phyloP scores from a whole-genome alignment of 1,284 basidiomycete species.

The Ustanciosporium gigantosporum region DNA sequence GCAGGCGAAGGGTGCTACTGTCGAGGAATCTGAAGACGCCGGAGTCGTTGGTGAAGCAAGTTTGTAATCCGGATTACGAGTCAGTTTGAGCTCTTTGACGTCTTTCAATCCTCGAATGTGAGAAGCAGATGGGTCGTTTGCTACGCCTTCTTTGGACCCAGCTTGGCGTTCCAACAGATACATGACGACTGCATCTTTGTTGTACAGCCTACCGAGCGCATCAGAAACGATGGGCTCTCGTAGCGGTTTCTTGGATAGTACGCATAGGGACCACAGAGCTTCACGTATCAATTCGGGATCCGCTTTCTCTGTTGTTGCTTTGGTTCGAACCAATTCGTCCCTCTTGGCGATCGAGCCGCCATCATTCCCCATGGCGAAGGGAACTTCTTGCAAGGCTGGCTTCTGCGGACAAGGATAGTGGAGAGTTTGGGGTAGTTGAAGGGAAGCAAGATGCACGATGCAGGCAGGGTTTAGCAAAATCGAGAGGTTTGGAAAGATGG shows the following conservation, averaged over 20 bases:
- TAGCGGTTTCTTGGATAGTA: conserved; percentile 44
- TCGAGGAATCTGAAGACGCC: conserved; percentile 2
- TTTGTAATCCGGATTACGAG: conserved; percentile 30
- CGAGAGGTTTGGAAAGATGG: too few species aligned
- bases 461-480: too few species aligned
- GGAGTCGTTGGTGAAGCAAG: conserved; percentile 11
- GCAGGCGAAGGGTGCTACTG: conserved; percentile 49
- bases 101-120: conserved; percentile 54
- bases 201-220: conserved; percentile 53
- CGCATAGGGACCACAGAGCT: conserved; percentile 51
- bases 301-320: conserved; percentile 18
- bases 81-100: conserved; percentile 38
- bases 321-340: conserved; percentile 53
- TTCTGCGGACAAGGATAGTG: too few species aligned
- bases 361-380: conserved; percentile 60
- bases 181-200: conserved; percentile 54
- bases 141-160: not conserved
- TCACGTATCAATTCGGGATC: conserved; percentile 44
- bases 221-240: conserved; percentile 48
- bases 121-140: too few species aligned
- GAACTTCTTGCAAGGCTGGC: too few species aligned
- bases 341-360: conserved; percentile 57
- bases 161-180: conserved; percentile 28
- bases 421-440: too few species aligned
- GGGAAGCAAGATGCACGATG: too few species aligned